These are phyloP conservation scores for Tricladium varicosporioides DNA, from an alignment of 2,329 filamentous ascomycete species.

Conservation along the genomic window DNA sequence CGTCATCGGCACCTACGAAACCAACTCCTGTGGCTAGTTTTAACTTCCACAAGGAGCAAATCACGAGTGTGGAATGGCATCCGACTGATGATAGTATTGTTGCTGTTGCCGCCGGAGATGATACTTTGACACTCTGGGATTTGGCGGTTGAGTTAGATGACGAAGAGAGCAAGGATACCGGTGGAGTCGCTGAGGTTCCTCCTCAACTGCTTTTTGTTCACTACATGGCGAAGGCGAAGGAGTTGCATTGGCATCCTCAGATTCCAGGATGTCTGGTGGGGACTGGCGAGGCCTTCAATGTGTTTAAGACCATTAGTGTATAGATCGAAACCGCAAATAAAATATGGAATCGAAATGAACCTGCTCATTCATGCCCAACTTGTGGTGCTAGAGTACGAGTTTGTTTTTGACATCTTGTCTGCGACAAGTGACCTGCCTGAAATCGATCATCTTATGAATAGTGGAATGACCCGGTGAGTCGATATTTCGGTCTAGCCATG, in stretches of 20 bases:
- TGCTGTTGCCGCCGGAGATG: slow-evolving; percentile 86
- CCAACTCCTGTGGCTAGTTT: slow-evolving; percentile 89
- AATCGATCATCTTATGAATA: no score
- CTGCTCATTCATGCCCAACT: not conserved
- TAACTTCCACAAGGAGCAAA: slow-evolving; percentile 92
- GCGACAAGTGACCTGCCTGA: no score
- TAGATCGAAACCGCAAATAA: slow-evolving; percentile 39
- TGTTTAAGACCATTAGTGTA: slow-evolving; percentile 81
- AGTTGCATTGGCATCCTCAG: slow-evolving; percentile 96
- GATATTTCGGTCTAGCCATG: not conserved
- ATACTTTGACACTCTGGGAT: slow-evolving; percentile 95
- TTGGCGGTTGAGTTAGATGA: slow-evolving; percentile 94
- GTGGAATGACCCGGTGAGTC: not conserved
- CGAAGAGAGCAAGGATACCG: slow-evolving; percentile 89
- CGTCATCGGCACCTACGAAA: slow-evolving; percentile 43
- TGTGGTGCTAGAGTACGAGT: no score
- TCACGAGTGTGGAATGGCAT: slow-evolving; percentile 96
- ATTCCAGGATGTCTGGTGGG: slow-evolving; percentile 87
- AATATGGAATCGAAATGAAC: not conserved
- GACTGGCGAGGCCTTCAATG: slow-evolving; percentile 84
- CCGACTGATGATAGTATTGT: slow-evolving; percentile 96
- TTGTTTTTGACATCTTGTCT: no score
- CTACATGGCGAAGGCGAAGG: slow-evolving; percentile 92
- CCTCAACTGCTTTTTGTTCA: slow-evolving; percentile 95
- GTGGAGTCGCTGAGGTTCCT: slow-evolving; percentile 83